Evolutionary conservation across 805 yeast species (phyloP).

Genomic region (Candida xiaguanensis): DNA sequence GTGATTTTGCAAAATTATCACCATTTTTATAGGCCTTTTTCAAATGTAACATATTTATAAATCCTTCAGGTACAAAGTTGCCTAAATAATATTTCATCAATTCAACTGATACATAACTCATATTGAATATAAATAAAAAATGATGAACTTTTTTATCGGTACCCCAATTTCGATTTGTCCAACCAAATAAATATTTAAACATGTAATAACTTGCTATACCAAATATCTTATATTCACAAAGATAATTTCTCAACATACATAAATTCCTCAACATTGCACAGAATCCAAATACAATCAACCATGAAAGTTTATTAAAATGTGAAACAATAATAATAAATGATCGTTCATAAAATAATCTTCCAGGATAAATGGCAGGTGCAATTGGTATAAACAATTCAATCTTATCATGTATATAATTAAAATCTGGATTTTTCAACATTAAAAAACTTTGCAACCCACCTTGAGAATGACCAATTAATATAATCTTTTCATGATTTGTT

Average conservation of each 20-base stretch:
- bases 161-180: conserved; percentile 75
- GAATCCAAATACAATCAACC: conserved; percentile 63
- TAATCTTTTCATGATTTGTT: conserved; percentile 44
- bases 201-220: conserved; percentile 69
- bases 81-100: conserved; percentile 92
- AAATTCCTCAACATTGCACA: conserved; percentile 76
- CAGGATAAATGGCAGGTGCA: conserved; percentile 92
- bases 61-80: conserved; percentile 34
- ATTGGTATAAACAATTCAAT: conserved; percentile 69
- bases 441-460: conserved; percentile 86
- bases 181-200: conserved; percentile 83
- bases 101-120: conserved; percentile 74
- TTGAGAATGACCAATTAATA: conserved; percentile 83
- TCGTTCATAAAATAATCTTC: conserved; percentile 62
- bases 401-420: conserved; percentile 41
- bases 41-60: conserved; percentile 34
- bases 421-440: conserved; percentile 48
- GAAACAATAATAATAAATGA: conserved; percentile 61
- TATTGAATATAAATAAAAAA: conserved; percentile 80
- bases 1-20: conserved; percentile 21
- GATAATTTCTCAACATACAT: conserved; percentile 50
- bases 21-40: conserved; percentile 27
- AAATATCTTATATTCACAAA: conserved; percentile 43
- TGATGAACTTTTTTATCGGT: conserved; percentile 59
- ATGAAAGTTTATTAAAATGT: conserved; percentile 41